Evolutionary conservation across 805 yeast species (phyloP), one percentile per base, ranked within the genome.

Genomic region (Naumovozyma castellii): DNA sequence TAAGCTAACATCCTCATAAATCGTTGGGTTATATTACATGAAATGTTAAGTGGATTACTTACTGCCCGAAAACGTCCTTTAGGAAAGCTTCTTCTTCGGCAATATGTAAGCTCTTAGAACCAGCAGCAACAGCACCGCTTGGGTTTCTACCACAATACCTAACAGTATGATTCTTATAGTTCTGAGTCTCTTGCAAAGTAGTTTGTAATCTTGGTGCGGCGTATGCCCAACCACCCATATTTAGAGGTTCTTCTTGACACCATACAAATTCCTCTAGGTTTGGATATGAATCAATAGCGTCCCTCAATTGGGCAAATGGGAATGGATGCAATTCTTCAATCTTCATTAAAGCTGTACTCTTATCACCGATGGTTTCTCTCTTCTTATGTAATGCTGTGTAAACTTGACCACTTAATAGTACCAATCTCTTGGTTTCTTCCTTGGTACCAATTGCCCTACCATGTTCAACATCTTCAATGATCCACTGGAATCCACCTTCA

Each of bases 221-320:
- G 58, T 59, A 86, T 18, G 81, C 59, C 83, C 82, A 87, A 35
- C 84, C 70, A 66, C 98, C 98, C 80, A 90, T 90, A 72, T 92
- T 92, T 68, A 92, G 73, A 56, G 97, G 97, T 74, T 92, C 99
- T 70, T 92, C 99, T 72, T 92, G 98, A 68, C 94, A 83, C 90
- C 88, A 92, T 36, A 88, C 94, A 51, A 92, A 69, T 63, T 92
- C 98, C 64, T 83, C 80, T 46, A 81, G 62, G 63, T 78, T 78
- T 57, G 94, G 86, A 72, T 82, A 92, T 36, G 78, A 62, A 67
- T 83, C 71, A 54, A 92, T 68, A 19, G 85, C 69, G 52, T 90
- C 97, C 61, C 85, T 81, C 55, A 92, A 68, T 71, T 85, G 96
- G 41, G 92, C 88, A 68, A 71, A 92, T 67, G 98, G 98, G 97